phyloP scores from a whole-genome alignment of 1,284 basidiomycete species.

The Sphagnurus paluster region DNA sequence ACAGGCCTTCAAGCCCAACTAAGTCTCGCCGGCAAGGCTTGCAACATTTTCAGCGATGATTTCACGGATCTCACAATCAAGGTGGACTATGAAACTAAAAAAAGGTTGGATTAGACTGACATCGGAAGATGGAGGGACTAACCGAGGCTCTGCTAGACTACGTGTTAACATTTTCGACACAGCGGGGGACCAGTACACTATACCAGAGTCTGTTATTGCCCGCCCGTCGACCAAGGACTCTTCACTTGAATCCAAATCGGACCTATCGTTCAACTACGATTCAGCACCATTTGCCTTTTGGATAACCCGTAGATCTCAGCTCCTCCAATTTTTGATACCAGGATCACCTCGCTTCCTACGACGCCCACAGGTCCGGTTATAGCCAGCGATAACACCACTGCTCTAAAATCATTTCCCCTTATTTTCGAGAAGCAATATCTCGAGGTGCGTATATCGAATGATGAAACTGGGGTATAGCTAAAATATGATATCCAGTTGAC shows the following conservation, averaged over 20 bases:
- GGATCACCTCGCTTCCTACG: conserved; percentile 52
- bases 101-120: conserved; percentile 39
- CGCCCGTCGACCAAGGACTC: conserved; percentile 40
- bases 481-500: conserved; percentile 45
- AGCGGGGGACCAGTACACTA: conserved; percentile 63
- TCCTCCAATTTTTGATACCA: conserved; percentile 76
- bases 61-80: conserved; percentile 61
- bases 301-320: conserved; percentile 67
- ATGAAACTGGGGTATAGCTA: neutral
- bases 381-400: conserved; percentile 46
- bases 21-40: conserved; percentile 56
- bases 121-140: neutral
- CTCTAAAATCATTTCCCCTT: conserved; percentile 59
- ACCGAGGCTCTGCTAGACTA: conserved; percentile 41
- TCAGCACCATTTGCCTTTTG: conserved; percentile 74
- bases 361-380: conserved; percentile 55
- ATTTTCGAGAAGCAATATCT: conserved; percentile 70
- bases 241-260: conserved; percentile 42
- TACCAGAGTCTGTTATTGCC: conserved; percentile 60
- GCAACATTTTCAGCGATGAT: conserved; percentile 75
- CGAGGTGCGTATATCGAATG: conserved; percentile 25
- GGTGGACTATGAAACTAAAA: conserved; percentile 64
- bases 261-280: conserved; percentile 71
- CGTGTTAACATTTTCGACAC: conserved; percentile 80
- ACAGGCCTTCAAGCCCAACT: conserved; percentile 59